Conservation (phyloP, 768 basidiomycete genomes). For the Rhodotorula babjevae region DNA sequence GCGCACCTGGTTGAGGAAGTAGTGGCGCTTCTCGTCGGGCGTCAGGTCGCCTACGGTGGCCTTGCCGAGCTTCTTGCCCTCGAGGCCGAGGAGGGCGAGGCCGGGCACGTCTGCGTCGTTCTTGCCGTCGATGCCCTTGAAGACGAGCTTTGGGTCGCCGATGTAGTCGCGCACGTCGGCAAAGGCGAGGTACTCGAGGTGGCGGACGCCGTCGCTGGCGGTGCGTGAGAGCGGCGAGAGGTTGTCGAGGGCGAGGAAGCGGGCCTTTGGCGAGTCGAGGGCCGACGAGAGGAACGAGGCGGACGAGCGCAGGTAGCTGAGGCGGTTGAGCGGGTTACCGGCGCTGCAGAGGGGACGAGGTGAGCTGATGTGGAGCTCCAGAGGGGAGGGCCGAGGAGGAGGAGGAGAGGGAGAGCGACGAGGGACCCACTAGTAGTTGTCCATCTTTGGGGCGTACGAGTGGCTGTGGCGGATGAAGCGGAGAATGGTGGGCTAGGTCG, state of each 20-base stretch:
- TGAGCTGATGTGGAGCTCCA: not conserved
- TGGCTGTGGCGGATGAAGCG: not conserved
- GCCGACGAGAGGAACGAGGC: slow-evolving; percentile 70
- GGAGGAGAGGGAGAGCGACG: not conserved
- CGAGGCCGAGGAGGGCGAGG: slow-evolving; percentile 32
- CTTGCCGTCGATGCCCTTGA: slow-evolving; percentile 67
- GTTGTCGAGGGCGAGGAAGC: slow-evolving; percentile 65
- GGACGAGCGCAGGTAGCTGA: slow-evolving; percentile 61
- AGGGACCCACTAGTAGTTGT: slow-evolving; percentile 24
- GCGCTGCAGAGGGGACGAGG: slow-evolving; percentile 5
- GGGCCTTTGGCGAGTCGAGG: slow-evolving; percentile 57
- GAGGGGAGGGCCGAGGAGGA: not conserved
- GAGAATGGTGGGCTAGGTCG: slow-evolving; percentile 9
- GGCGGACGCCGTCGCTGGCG: slow-evolving; percentile 40
- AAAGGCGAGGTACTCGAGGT: slow-evolving; percentile 45
- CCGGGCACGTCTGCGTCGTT: slow-evolving; percentile 59
- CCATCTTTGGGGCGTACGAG: not conserved
- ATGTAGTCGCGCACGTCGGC: slow-evolving; percentile 55
- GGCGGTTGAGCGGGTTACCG: slow-evolving; percentile 47
- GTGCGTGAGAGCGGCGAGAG: slow-evolving; percentile 62
- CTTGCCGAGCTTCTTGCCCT: slow-evolving; percentile 5
- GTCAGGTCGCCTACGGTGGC: slow-evolving; percentile 6
- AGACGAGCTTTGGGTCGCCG: slow-evolving; percentile 58
- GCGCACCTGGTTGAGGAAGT: slow-evolving; percentile 27
- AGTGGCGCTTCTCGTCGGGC: slow-evolving; percentile 8